A percentile compares a stretch with the other conserved stretches of the same genome.
Evolutionary conservation across 179 eudicot species (phyloP).

Genomic region (Silene coronaria): DNA sequence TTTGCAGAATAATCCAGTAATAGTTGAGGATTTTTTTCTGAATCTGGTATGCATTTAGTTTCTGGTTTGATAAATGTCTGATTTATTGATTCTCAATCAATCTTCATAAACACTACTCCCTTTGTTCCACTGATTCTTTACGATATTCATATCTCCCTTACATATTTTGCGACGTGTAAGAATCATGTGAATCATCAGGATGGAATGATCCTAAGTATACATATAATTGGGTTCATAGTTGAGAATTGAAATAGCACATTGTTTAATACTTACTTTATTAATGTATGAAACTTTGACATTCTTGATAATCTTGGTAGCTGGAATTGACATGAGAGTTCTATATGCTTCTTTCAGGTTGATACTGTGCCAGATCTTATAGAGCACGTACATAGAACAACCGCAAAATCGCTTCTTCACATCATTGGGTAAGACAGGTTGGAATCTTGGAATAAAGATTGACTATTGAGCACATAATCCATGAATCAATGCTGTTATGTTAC

Average conservation of each 20-base stretch:
- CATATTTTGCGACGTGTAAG: background rate
- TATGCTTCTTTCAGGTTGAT: slow-evolving; percentile 54
- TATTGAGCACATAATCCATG: background rate
- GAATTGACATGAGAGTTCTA: background rate
- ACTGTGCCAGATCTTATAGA: slow-evolving; percentile 84
- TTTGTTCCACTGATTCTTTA: background rate
- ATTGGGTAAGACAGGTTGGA: slow-evolving; percentile 52
- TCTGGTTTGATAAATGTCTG: slow-evolving; percentile 9
- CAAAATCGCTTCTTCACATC: slow-evolving; percentile 79
- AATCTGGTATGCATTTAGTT: slow-evolving; percentile 54
- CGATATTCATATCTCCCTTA: background rate
- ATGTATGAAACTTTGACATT: background rate
- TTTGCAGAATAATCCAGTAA: slow-evolving; percentile 59
- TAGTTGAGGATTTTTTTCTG: slow-evolving; percentile 80
- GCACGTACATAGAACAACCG: slow-evolving; percentile 82
- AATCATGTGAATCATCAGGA: background rate
- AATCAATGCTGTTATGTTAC: background rate
- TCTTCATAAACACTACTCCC: background rate
- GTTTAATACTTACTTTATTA: background rate
- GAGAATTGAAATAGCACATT: background rate
- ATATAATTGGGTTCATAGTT: background rate
- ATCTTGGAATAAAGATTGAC: background rate
- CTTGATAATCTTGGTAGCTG: slow-evolving; percentile 7
- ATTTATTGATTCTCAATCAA: slow-evolving; percentile 2
- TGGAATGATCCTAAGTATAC: background rate